Evolutionary conservation across 768 basidiomycete species (phyloP).

Genomic region (Neoboletus brunneissimus): DNA sequence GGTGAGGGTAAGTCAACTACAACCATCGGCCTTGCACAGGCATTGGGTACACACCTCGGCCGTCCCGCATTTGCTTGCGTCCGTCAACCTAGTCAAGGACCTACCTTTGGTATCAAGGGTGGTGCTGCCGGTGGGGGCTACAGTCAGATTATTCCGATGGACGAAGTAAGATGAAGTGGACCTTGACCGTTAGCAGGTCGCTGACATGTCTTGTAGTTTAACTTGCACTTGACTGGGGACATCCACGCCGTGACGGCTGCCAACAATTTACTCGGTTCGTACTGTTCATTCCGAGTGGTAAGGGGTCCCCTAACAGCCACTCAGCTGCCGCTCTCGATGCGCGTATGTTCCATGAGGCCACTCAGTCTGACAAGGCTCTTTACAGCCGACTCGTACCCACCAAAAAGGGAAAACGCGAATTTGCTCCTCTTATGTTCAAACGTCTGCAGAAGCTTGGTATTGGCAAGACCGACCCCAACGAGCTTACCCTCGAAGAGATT

Average conservation of each 20-base stretch:
- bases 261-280: slow-evolving; percentile 87
- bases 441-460: slow-evolving; percentile 94
- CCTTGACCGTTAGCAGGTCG: not conserved
- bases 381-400: slow-evolving; percentile 89
- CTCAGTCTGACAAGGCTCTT: slow-evolving; percentile 92
- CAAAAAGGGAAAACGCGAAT: slow-evolving; percentile 93
- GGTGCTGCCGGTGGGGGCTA: slow-evolving; percentile 98
- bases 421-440: slow-evolving; percentile 94
- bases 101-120: slow-evolving; percentile 99
- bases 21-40: slow-evolving; percentile 94
- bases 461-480: slow-evolving; percentile 87
- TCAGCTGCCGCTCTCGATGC: slow-evolving; percentile 94
- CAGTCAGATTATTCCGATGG: slow-evolving; percentile 99
- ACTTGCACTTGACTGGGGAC: slow-evolving; percentile 93
- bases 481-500: slow-evolving; percentile 90
- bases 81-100: slow-evolving; percentile 96
- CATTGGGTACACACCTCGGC: slow-evolving; percentile 89
- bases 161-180: slow-evolving; percentile 56
- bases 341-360: slow-evolving; percentile 96
- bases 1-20: slow-evolving; percentile 99
- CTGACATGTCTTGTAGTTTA: slow-evolving; percentile 58
- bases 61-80: slow-evolving; percentile 95
- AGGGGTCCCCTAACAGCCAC: slow-evolving; percentile 2
- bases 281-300: not conserved
- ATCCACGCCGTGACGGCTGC: slow-evolving; percentile 98